Conservation (phyloP, 2,329 filamentous ascomycete species). For the Bipolaris victoriae region DNA sequence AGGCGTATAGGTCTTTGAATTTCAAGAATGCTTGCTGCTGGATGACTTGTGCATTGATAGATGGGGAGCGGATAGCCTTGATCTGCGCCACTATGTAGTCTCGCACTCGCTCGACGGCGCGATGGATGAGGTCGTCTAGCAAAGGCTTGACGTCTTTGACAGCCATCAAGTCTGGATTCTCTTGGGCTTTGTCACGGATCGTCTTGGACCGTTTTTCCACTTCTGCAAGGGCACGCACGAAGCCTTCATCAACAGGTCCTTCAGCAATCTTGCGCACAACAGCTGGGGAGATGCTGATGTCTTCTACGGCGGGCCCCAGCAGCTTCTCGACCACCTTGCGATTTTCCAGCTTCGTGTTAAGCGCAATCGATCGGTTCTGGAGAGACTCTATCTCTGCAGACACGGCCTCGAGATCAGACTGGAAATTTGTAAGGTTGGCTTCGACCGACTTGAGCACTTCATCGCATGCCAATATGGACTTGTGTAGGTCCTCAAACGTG, state of each 20-base stretch:
- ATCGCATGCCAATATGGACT: constrained; percentile 87
- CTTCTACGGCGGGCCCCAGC: constrained; percentile 86
- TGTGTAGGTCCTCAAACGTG: constrained; percentile 88
- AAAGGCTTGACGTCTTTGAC: constrained; percentile 84
- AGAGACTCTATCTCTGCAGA: constrained; percentile 95
- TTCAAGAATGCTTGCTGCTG: constrained; percentile 90
- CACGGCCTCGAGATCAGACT: constrained; percentile 88
- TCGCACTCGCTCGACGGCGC: constrained; percentile 91
- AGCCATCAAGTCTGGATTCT: constrained; percentile 70
- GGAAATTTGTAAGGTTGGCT: constrained; percentile 88
- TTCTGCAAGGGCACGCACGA: constrained; percentile 82
- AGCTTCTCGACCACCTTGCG: constrained; percentile 87
- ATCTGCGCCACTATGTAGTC: constrained; percentile 95
- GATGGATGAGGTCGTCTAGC: constrained; percentile 80
- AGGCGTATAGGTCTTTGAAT: constrained; percentile 87
- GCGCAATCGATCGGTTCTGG: constrained; percentile 80
- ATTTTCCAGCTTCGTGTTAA: constrained; percentile 87
- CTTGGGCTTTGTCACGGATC: constrained; percentile 71
- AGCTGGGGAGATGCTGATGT: constrained; percentile 84
- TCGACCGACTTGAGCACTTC: constrained; percentile 93
- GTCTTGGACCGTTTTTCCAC: constrained; percentile 77
- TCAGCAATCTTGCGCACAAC: constrained; percentile 86
- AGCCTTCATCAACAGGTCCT: constrained; percentile 86
- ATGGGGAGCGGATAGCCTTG: constrained; percentile 89
- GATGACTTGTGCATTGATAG: constrained; percentile 96